A percentile compares a stretch with the other conserved stretches of the same genome.
Conservation (phyloP, 192 early-diverging fungal genomes). For the Chytriomyces hyalinus region DNA sequence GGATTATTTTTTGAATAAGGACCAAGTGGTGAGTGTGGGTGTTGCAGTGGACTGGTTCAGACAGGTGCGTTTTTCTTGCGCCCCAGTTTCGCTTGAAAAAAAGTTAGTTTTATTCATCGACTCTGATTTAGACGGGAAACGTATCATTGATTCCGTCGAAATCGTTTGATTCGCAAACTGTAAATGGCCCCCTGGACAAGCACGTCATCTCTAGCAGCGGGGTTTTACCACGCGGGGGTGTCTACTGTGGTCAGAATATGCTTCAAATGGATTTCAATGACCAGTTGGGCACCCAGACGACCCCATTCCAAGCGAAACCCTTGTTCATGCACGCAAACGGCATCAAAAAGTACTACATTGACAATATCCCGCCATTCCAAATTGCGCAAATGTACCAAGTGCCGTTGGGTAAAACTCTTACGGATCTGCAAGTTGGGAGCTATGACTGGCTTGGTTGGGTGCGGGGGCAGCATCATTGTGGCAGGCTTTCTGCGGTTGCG, state of each 20-base stretch:
- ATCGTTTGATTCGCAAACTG: neutral
- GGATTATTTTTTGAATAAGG: slow-evolving; percentile 18
- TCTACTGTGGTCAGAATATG: slow-evolving; percentile 31
- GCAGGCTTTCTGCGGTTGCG: neutral
- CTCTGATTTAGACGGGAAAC: too few relatives aligned
- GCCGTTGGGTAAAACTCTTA: neutral
- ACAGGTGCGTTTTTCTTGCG: too few relatives aligned
- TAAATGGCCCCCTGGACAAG: slow-evolving; percentile 12
- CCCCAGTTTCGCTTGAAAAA: too few relatives aligned
- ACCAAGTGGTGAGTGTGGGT: slow-evolving; percentile 20
- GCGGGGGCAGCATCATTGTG: neutral
- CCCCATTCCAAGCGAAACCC: slow-evolving; percentile 5
- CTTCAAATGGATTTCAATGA: slow-evolving; percentile 9
- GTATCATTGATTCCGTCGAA: too few relatives aligned
- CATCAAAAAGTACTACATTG: slow-evolving; percentile 20
- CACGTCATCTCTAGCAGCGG: too few relatives aligned
- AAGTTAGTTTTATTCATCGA: too few relatives aligned
- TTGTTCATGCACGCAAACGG: slow-evolving; percentile 30
- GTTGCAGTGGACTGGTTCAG: neutral
- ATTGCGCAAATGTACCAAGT: slow-evolving; percentile 9
- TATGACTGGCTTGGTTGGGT: slow-evolving; percentile 17
- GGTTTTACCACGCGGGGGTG: neutral
- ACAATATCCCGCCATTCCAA: slow-evolving; percentile 28
- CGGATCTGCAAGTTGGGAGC: neutral
- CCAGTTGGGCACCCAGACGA: neutral